Evolutionary conservation across 2,329 filamentous ascomycete species (phyloP).

Genomic region (Microcyclospora pomicola): DNA sequence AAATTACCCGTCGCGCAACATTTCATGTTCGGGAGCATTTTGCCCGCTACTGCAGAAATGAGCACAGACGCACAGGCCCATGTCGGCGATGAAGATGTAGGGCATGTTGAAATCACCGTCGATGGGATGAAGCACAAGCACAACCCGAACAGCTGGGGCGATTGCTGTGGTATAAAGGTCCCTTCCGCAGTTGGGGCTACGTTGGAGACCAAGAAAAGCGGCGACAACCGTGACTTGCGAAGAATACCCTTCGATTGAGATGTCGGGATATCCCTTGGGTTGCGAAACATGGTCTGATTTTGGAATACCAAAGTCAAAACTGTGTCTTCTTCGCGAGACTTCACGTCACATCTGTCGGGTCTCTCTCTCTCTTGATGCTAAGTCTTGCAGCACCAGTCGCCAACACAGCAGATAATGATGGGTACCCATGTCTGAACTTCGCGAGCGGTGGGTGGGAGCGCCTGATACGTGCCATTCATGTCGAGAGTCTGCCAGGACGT

Average conservation of each 20-base stretch:
- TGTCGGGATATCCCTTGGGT: neutral
- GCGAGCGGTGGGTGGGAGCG: too few relatives aligned
- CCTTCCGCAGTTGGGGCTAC: slow-evolving; percentile 86
- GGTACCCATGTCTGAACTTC: too few relatives aligned
- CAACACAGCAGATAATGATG: too few relatives aligned
- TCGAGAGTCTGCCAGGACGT: too few relatives aligned
- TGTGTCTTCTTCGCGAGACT: too few relatives aligned
- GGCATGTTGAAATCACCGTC: slow-evolving; percentile 49
- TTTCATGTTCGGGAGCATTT: slow-evolving; percentile 78
- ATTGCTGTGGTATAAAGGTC: slow-evolving; percentile 96
- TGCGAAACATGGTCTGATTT: too few relatives aligned
- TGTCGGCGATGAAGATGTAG: slow-evolving; percentile 33
- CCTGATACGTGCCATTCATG: too few relatives aligned
- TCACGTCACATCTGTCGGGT: too few relatives aligned
- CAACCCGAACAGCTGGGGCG: slow-evolving; percentile 61
- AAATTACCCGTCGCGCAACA: slow-evolving; percentile 98
- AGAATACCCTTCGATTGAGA: slow-evolving; percentile 67
- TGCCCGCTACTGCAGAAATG: slow-evolving; percentile 75
- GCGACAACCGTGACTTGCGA: slow-evolving; percentile 48
- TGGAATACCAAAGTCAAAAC: too few relatives aligned
- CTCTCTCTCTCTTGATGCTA: too few relatives aligned
- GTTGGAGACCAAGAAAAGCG: slow-evolving; percentile 69
- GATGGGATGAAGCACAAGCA: slow-evolving; percentile 48
- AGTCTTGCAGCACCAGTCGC: too few relatives aligned
- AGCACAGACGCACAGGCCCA: slow-evolving; percentile 45